phyloP scores from a whole-genome alignment of 345 rosid genomes.

The Gossypium longicalyx region DNA sequence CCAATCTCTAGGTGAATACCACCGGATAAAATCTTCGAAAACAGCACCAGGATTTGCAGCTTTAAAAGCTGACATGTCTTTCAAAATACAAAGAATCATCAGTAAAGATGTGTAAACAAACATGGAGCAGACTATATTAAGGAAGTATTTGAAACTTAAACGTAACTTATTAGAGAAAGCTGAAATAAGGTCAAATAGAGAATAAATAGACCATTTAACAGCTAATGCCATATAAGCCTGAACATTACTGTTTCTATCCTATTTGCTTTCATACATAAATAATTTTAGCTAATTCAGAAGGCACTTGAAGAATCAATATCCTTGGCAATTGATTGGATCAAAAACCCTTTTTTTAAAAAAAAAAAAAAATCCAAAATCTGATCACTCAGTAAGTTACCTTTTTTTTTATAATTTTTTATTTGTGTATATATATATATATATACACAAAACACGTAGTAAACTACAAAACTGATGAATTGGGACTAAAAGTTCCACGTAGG shows the following conservation, averaged over 20 bases:
- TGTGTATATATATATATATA: too few relatives aligned
- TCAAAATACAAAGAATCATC: constrained; percentile 16
- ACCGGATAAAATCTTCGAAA: constrained; percentile 94
- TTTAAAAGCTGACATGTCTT: constrained; percentile 99
- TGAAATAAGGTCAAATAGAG: constrained; percentile 4
- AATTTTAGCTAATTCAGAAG: neutral
- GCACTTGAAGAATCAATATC: neutral
- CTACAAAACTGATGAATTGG: neutral
- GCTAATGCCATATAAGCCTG: neutral
- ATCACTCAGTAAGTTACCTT: too few relatives aligned
- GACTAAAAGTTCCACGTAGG: neutral
- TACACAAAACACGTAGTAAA: neutral
- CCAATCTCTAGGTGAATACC: constrained; percentile 99
- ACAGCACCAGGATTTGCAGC: constrained; percentile 94
- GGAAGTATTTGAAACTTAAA: constrained; percentile 1
- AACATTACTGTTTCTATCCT: neutral
- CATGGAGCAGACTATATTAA: neutral
- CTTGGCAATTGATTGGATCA: neutral
- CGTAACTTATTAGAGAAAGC: constrained; percentile 9
- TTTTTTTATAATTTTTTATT: too few relatives aligned
- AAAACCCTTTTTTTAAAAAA: fast-evolving
- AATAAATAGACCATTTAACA: neutral
- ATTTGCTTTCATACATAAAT: neutral
- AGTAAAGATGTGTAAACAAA: constrained; percentile 5
- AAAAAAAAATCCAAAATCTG: too few relatives aligned